phyloP scores from a whole-genome alignment of 345 rosid species.

The Combretum micranthum region DNA sequence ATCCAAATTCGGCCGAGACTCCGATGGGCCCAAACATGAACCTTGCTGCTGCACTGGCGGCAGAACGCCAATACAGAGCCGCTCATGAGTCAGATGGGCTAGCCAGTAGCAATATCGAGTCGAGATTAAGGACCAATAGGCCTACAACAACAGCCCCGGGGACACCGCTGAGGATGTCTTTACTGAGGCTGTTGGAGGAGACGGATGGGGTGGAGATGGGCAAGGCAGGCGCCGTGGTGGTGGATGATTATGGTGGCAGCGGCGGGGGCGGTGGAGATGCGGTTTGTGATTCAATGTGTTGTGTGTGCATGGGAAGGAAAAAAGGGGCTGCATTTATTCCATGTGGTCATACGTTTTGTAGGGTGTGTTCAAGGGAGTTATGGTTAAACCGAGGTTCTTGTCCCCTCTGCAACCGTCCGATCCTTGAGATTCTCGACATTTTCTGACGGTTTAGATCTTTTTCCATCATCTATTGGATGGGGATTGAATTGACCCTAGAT shows the following conservation, averaged over 20 bases:
- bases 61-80: slow-evolving; percentile 54
- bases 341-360: slow-evolving; percentile 30
- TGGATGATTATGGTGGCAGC: not conserved
- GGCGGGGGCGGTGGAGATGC: not conserved
- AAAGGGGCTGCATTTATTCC: slow-evolving; percentile 34
- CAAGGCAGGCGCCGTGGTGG: not conserved
- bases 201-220: slow-evolving; percentile 19
- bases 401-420: slow-evolving; percentile 30
- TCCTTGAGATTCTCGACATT: slow-evolving; percentile 28
- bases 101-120: not conserved
- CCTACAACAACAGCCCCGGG: slow-evolving; percentile 7
- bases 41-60: slow-evolving; percentile 85
- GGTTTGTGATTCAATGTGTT: slow-evolving; percentile 19
- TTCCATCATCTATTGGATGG: not conserved
- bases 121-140: not conserved
- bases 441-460: slow-evolving; percentile 6
- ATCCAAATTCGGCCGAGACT: not conserved
- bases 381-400: slow-evolving; percentile 29
- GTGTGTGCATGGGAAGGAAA: slow-evolving; percentile 31
- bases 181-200: slow-evolving; percentile 77
- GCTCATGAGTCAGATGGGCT: slow-evolving; percentile 17
- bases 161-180: slow-evolving; percentile 59
- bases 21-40: slow-evolving; percentile 48
- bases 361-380: slow-evolving; percentile 30
- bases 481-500: too few relatives aligned